Percentiles rank a stretch among this genome's conserved stretches.
Evolutionary conservation across 768 basidiomycete species (phyloP).

Genomic region (Sporobolomyces pararoseus): DNA sequence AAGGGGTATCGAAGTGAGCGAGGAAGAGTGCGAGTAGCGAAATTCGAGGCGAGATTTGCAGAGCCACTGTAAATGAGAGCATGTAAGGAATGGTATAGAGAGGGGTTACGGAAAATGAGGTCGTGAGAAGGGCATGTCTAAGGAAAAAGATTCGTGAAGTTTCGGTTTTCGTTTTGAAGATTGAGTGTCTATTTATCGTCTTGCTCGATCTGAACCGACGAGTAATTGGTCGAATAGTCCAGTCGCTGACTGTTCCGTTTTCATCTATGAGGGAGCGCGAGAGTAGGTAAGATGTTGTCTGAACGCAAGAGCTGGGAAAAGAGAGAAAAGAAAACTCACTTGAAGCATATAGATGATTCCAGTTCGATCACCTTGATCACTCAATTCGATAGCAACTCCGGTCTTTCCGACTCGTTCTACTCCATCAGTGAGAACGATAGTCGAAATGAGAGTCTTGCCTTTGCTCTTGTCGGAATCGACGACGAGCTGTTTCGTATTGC

Average conservation of each 20-base stretch:
- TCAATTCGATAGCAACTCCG: conserved; percentile 91
- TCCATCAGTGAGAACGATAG: conserved; percentile 90
- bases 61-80: too few species aligned
- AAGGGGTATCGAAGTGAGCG: background rate
- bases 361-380: conserved; percentile 82
- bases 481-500: conserved; percentile 91
- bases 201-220: conserved; percentile 59
- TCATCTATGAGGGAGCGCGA: conserved; percentile 44
- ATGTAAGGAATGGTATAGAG: background rate
- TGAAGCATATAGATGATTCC: conserved; percentile 98
- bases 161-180: too few species aligned
- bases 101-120: background rate
- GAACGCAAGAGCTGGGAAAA: background rate
- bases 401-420: conserved; percentile 99
- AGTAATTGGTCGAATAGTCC: conserved; percentile 82
- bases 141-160: too few species aligned
- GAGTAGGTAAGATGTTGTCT: background rate
- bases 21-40: background rate
- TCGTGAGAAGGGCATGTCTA: background rate
- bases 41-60: too few species aligned
- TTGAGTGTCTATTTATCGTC: too few species aligned
- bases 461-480: conserved; percentile 78
- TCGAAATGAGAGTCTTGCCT: conserved; percentile 76
- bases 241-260: conserved; percentile 78
- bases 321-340: conserved; percentile 48